Percentiles rank a stretch among this genome's conserved stretches.
phyloP scores from a whole-genome alignment of 2,329 filamentous ascomycete species.

The Penicillium sp. region DNA sequence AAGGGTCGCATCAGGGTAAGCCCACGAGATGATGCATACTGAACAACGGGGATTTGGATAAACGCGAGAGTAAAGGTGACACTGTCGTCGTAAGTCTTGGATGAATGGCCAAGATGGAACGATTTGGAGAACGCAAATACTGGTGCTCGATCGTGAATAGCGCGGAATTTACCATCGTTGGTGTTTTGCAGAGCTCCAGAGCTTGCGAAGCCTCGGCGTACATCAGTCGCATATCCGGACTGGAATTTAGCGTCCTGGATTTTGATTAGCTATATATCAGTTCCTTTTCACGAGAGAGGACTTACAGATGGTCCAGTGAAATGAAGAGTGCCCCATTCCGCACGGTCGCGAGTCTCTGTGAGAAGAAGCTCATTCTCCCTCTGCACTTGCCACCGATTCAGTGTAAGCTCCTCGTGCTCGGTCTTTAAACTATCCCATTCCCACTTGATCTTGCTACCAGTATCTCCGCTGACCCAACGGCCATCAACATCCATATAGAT shows the following conservation, averaged over 20 bases:
- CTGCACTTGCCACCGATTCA: constrained; percentile 47
- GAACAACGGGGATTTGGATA: constrained; percentile 74
- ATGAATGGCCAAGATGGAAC: constrained; percentile 53
- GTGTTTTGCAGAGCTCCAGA: constrained; percentile 66
- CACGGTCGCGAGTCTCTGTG: constrained; percentile 70
- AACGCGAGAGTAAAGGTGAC: constrained; percentile 74
- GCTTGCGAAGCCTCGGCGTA: constrained; percentile 69
- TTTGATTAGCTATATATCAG: constrained; percentile 14
- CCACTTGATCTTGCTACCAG: constrained; percentile 70
- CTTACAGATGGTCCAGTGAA: constrained; percentile 66
- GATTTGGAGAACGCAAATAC: constrained; percentile 76
- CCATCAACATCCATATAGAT: constrained; percentile 68
- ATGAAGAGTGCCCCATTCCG: constrained; percentile 80
- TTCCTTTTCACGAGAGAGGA: constrained; percentile 2
- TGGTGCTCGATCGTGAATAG: constrained; percentile 74
- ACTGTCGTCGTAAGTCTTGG: constrained; percentile 48
- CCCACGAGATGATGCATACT: constrained; percentile 74
- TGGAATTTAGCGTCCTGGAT: constrained; percentile 63
- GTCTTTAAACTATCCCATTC: constrained; percentile 52
- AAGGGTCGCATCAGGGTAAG: constrained; percentile 75
- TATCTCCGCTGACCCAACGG: constrained; percentile 78
- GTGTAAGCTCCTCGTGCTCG: constrained; percentile 38
- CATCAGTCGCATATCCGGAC: constrained; percentile 63
- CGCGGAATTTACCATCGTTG: constrained; percentile 65
- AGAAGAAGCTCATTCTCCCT: constrained; percentile 63